These are phyloP conservation scores for Cokeromyces recurvatus DNA, from an alignment of 371 early-diverging fungal species.

Conservation along the genomic window DNA sequence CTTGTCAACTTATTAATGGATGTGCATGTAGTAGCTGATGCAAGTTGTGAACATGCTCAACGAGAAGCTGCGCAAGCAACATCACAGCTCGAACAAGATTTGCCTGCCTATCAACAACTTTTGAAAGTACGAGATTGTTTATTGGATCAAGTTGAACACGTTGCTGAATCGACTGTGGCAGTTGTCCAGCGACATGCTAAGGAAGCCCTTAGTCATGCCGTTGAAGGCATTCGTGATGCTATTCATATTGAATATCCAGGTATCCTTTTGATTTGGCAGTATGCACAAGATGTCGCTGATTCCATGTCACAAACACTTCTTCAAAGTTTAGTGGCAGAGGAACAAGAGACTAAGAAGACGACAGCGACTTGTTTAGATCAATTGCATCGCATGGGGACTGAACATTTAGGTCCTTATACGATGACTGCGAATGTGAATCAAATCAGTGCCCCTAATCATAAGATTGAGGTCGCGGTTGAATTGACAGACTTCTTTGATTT, in stretches of 20 bases:
- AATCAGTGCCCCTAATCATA: conserved; percentile 33
- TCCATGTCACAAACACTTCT: conserved; percentile 62
- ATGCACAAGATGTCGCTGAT: conserved; percentile 73
- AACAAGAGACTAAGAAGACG: conserved; percentile 61
- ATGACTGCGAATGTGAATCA: conserved; percentile 39
- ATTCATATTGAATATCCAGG: conserved; percentile 77
- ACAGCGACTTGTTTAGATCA: conserved; percentile 56
- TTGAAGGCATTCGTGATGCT: conserved; percentile 60
- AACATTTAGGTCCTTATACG: conserved; percentile 43
- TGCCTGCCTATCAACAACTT: conserved; percentile 55
- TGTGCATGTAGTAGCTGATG: conserved; percentile 49
- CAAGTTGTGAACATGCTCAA: conserved; percentile 46
- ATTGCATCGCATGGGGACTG: conserved; percentile 58
- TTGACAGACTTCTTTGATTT: conserved; percentile 65
- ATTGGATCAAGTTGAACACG: conserved; percentile 61
- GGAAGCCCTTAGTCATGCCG: conserved; percentile 48
- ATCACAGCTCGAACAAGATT: conserved; percentile 44
- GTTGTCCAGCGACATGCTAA: conserved; percentile 51
- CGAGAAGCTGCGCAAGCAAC: conserved; percentile 28
- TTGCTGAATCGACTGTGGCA: conserved; percentile 61
- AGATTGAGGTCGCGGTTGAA: conserved; percentile 56
- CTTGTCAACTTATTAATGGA: conserved; percentile 77
- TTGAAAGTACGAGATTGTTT: conserved; percentile 51
- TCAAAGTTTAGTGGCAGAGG: conserved; percentile 61
- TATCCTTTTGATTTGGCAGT: conserved; percentile 77